These are phyloP conservation scores for Cercospora sp. DNA, from an alignment of 2,329 filamentous ascomycete species.

Conservation along the genomic window DNA sequence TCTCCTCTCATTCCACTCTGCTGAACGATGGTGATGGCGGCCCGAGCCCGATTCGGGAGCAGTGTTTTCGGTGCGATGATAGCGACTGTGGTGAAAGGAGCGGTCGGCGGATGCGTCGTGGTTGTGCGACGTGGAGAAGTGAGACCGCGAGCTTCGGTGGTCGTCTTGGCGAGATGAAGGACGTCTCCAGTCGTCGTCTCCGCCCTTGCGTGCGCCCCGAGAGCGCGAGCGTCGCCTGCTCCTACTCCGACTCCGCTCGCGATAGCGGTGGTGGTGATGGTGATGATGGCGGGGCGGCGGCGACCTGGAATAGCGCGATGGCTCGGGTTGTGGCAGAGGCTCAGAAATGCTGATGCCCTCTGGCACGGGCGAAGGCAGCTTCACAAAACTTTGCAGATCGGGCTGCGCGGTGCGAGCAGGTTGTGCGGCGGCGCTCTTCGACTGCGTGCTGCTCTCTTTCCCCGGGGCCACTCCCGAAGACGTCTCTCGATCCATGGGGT, in stretches of 20 bases:
- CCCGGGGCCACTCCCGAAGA: neutral
- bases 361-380: conserved; percentile 14
- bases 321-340: conserved; percentile 13
- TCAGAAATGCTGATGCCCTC: conserved; percentile 12
- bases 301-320: conserved; percentile 17
- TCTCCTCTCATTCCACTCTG: conserved; percentile 37
- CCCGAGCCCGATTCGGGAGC: conserved; percentile 33
- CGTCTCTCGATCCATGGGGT: conserved; percentile 9
- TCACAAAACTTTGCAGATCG: conserved; percentile 8
- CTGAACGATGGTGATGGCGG: conserved; percentile 28
- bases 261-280: conserved; percentile 17
- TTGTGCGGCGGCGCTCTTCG: neutral
- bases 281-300: conserved; percentile 15
- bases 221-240: conserved; percentile 17
- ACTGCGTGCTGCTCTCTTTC: conserved; percentile 5
- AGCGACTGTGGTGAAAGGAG: conserved; percentile 18
- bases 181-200: conserved; percentile 14
- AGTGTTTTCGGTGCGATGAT: conserved; percentile 22
- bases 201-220: conserved; percentile 7
- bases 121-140: conserved; percentile 29
- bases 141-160: conserved; percentile 10
- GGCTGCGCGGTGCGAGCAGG: conserved; percentile 2
- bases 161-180: conserved; percentile 21
- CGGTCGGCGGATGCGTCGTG: conserved; percentile 26
- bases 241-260: conserved; percentile 18